phyloP scores from a whole-genome alignment of 257 asterid genomes.

The Solanum paucissectum region DNA sequence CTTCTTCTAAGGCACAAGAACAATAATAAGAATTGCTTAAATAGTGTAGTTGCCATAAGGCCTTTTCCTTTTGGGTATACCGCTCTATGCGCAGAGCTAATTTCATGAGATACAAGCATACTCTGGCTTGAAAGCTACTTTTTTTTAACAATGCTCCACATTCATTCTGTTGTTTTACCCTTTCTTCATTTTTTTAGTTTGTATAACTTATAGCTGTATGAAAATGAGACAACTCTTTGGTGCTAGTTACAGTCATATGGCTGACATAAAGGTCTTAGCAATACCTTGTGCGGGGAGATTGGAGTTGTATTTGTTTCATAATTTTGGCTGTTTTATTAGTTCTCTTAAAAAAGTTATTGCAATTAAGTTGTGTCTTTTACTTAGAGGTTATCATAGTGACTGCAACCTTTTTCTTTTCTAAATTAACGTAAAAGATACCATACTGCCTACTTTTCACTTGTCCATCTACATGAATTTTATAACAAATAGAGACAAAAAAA shows the following conservation, averaged over 20 bases:
- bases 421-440: not conserved
- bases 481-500: not conserved
- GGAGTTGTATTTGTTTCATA: not conserved
- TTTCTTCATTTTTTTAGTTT: not conserved
- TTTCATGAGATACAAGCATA: not conserved
- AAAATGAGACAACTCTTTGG: not conserved
- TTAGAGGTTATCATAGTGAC: not conserved
- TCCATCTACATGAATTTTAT: not conserved
- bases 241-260: not conserved
- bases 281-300: not conserved
- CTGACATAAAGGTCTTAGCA: not conserved
- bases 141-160: not conserved
- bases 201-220: not conserved
- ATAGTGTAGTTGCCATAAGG: not conserved
- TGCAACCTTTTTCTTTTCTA: not conserved
- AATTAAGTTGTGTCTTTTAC: not conserved
- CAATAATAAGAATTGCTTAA: not conserved
- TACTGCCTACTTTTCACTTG: not conserved
- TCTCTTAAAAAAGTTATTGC: not conserved
- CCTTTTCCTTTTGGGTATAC: not conserved
- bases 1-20: not conserved
- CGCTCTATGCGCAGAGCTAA: not conserved
- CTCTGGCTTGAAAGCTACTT: not conserved
- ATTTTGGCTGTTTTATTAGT: not conserved
- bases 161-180: not conserved